These are phyloP conservation scores for Pseudopithomyces maydicus DNA, from an alignment of 2,329 filamentous ascomycete species.

Conservation along the genomic window DNA sequence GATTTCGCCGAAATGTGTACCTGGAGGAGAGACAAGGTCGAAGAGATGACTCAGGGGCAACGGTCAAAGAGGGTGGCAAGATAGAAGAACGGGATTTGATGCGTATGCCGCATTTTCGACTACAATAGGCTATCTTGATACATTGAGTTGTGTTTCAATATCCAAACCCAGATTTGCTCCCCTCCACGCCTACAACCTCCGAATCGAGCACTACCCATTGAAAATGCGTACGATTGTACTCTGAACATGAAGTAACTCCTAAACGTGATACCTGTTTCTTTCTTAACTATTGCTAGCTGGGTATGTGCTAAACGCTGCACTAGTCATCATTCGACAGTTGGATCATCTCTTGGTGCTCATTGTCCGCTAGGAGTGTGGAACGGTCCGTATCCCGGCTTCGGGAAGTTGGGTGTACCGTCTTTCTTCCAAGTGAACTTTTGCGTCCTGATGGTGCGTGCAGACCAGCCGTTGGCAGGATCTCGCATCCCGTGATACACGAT, in stretches of 20 bases:
- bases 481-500: constrained; percentile 61
- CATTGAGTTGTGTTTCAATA: not conserved
- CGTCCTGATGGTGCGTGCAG: constrained; percentile 53
- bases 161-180: no score
- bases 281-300: no score
- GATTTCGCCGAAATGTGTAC: constrained; percentile 80
- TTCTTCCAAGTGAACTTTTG: constrained; percentile 57
- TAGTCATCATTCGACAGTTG: no score
- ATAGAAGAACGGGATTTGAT: constrained; percentile 33
- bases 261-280: no score
- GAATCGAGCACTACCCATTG: no score
- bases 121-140: not conserved
- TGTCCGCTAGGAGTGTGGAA: constrained; percentile 44
- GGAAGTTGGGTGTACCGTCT: constrained; percentile 55
- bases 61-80: constrained; percentile 26
- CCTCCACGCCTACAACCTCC: no score
- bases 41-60: constrained; percentile 57
- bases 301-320: no score
- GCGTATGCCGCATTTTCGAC: not conserved
- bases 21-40: constrained; percentile 75
- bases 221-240: no score
- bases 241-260: no score
- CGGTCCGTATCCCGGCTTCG: constrained; percentile 55
- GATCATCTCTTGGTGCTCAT: constrained; percentile 2
- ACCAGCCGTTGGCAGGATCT: constrained; percentile 54